Percentiles rank a stretch among this genome's conserved stretches.
These are phyloP conservation scores for Neonothopanus nambi DNA, from an alignment of 1,284 basidiomycete species.

Conservation along the genomic window DNA sequence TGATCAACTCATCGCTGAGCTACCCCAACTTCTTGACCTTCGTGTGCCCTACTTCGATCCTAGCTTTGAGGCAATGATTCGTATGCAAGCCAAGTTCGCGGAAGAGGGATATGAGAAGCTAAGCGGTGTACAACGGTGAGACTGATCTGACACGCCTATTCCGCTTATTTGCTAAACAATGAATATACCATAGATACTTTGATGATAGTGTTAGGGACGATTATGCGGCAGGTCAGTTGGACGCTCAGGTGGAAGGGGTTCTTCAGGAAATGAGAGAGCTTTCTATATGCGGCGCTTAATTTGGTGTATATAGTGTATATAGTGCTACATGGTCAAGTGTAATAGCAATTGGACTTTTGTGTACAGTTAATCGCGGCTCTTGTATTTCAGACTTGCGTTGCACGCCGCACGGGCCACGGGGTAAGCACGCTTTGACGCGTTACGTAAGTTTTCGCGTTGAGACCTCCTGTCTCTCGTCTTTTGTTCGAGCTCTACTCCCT, in stretches of 20 bases:
- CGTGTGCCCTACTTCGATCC: conserved; percentile 98
- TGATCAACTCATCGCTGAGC: conserved; percentile 86
- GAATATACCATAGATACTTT: conserved; percentile 71
- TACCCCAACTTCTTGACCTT: conserved; percentile 92
- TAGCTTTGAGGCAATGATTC: conserved; percentile 98
- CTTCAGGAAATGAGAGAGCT: conserved; percentile 96
- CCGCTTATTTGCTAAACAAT: not conserved
- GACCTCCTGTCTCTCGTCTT: no score
- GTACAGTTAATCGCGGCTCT: no score
- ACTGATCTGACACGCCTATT: not conserved
- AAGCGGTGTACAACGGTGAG: conserved; percentile 87
- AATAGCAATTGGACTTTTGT: no score
- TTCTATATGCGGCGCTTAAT: conserved; percentile 76
- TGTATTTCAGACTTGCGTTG: no score
- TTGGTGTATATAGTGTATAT: not conserved
- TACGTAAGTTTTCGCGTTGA: no score
- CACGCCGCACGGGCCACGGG: no score
- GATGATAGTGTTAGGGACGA: conserved; percentile 90
- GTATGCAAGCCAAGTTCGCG: conserved; percentile 96
- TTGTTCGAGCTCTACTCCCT: no score
- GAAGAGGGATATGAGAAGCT: conserved; percentile 99
- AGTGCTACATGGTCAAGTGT: no score
- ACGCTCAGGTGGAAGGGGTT: conserved; percentile 93
- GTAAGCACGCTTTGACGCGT: no score
- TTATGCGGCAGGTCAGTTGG: conserved; percentile 95